These are phyloP conservation scores for Sanghuangporus sanghuang DNA, from an alignment of 1,284 basidiomycete genomes.

Conservation along the genomic window DNA sequence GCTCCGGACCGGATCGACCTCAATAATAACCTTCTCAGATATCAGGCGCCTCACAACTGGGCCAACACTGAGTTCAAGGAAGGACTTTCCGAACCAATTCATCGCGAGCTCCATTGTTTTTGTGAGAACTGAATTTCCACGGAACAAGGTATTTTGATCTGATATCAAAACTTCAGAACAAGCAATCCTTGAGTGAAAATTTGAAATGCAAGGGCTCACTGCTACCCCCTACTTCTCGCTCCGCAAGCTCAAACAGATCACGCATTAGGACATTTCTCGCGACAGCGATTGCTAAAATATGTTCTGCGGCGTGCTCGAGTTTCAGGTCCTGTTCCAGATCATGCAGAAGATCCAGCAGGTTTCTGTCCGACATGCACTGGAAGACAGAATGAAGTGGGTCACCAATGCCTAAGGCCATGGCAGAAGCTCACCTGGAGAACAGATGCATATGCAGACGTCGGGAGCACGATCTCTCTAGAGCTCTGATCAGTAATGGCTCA, in stretches of 20 bases:
- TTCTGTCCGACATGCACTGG: constrained; percentile 30
- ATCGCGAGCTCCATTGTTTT: constrained; percentile 78
- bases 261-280: constrained; percentile 58
- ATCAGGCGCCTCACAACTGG: constrained; percentile 60
- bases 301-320: constrained; percentile 51
- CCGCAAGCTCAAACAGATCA: constrained; percentile 60
- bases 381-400: neutral
- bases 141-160: constrained; percentile 68
- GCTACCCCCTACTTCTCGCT: constrained; percentile 60
- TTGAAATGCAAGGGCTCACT: constrained; percentile 25
- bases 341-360: constrained; percentile 67
- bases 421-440: constrained; percentile 44
- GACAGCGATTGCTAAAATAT: constrained; percentile 64
- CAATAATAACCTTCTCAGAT: constrained; percentile 66
- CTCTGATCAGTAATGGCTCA: constrained; percentile 13
- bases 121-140: constrained; percentile 76
- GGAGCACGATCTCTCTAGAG: constrained; percentile 68
- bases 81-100: constrained; percentile 66
- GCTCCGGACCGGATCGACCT: constrained; percentile 68
- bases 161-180: neutral
- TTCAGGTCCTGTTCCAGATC: constrained; percentile 65
- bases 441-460: constrained; percentile 49
- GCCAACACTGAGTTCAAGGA: constrained; percentile 75
- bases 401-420: neutral
- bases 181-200: neutral